phyloP scores from a whole-genome alignment of 352 stramenopile genomes.

The Pythium myriotylum region DNA sequence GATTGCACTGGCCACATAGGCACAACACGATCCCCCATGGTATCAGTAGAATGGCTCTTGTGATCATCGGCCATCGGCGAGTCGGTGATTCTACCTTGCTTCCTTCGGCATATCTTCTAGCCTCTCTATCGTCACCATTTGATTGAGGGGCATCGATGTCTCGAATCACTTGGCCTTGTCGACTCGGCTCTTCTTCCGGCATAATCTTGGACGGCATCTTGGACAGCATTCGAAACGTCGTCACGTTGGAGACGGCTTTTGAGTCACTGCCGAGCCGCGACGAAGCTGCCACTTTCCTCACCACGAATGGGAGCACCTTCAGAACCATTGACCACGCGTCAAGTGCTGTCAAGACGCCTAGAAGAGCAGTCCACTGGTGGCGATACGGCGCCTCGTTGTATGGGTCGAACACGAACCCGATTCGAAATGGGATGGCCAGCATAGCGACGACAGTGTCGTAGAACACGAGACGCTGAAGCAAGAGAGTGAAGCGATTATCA shows the following conservation, averaged over 20 bases:
- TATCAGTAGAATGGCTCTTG: not conserved
- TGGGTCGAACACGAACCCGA: slow-evolving; percentile 43
- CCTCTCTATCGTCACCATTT: too few species aligned
- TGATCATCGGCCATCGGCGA: too few species aligned
- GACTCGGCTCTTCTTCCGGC: slow-evolving; percentile 9
- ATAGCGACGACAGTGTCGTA: slow-evolving; percentile 8
- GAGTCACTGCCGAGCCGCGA: slow-evolving; percentile 8
- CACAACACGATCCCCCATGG: slow-evolving; percentile 12
- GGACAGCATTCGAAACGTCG: slow-evolving; percentile 27
- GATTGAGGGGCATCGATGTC: not conserved
- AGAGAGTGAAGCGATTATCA: not conserved
- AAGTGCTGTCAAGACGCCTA: not conserved
- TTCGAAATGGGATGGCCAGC: slow-evolving; percentile 23
- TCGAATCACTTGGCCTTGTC: not conserved
- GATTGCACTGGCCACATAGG: slow-evolving; percentile 32
- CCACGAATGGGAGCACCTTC: not conserved
- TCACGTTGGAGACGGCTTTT: slow-evolving; percentile 17
- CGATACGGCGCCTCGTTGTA: slow-evolving; percentile 10
- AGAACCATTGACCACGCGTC: slow-evolving; percentile 3
- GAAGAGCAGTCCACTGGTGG: slow-evolving; percentile 18
- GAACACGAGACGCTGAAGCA: slow-evolving; percentile 5
- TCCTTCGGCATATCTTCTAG: too few species aligned
- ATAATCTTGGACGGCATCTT: slow-evolving; percentile 30
- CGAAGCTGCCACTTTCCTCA: not conserved
- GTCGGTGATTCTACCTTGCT: too few species aligned